A percentile compares a stretch with the other conserved stretches of the same genome.
Evolutionary conservation across 2,329 filamentous ascomycete species (phyloP).

Genomic region (Microsporum canis): DNA sequence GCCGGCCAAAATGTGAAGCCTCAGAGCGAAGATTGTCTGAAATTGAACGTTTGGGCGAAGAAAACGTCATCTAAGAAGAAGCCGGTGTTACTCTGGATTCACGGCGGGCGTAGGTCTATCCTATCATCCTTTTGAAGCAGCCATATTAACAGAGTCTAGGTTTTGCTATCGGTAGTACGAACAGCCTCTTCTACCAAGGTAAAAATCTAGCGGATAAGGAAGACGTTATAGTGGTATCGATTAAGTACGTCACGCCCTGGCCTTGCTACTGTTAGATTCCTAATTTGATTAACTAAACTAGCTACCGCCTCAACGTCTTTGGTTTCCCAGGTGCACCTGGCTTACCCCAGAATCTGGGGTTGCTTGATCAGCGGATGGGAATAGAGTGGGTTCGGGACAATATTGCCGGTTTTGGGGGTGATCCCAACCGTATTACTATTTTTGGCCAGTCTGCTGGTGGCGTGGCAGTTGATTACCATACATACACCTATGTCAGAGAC

Average conservation of each 20-base stretch:
- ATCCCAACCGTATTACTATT: conserved; percentile 29
- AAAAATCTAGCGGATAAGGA: conserved; percentile 6
- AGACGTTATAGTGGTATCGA: conserved; percentile 8
- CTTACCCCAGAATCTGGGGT: conserved; percentile 18
- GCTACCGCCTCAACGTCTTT: conserved; percentile 38
- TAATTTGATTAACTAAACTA: conserved; percentile 30
- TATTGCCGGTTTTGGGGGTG: conserved; percentile 34
- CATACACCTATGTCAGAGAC: conserved; percentile 8
- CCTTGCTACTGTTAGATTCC: too few relatives aligned
- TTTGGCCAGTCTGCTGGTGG: conserved; percentile 41
- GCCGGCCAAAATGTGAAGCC: conserved; percentile 7
- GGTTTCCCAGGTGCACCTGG: conserved; percentile 42
- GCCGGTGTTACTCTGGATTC: conserved; percentile 8
- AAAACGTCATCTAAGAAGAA: not conserved
- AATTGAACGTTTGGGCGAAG: conserved; percentile 9
- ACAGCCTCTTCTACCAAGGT: conserved; percentile 4
- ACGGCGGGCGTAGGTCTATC: conserved; percentile 6
- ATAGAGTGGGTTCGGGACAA: conserved; percentile 32
- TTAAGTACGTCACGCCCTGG: not conserved
- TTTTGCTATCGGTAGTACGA: conserved; percentile 19
- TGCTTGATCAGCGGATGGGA: conserved; percentile 39
- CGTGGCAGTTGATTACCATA: conserved; percentile 5
- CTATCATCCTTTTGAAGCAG: not conserved
- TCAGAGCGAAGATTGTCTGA: conserved; percentile 8
- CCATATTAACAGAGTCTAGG: conserved; percentile 22